Percentiles rank a stretch among this genome's conserved stretches.
phyloP scores from a whole-genome alignment of 2,329 filamentous ascomycete genomes.

The Capronia coronata region DNA sequence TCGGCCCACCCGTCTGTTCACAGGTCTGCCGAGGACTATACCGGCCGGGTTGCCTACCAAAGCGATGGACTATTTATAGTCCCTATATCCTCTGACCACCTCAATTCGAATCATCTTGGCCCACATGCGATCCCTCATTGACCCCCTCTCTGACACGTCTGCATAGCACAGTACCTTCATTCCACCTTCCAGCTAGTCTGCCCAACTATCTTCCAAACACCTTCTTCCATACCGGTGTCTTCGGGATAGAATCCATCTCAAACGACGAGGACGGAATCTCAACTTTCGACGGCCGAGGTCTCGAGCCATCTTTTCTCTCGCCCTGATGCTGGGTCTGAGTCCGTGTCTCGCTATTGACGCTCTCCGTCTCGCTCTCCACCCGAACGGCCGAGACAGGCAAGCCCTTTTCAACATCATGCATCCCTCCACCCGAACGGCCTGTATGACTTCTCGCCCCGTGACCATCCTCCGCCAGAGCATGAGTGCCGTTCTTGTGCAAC shows the following conservation, averaged over 20 bases:
- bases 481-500: constrained; percentile 9
- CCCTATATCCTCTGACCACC: no score
- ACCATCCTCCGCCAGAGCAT: not conserved
- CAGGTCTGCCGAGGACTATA: no score
- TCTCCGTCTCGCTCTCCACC: constrained; percentile 2
- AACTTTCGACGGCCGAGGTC: not conserved
- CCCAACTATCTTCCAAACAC: constrained; percentile 21
- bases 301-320: not conserved
- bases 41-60: no score
- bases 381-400: constrained; percentile 4
- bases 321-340: no score
- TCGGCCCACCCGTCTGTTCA: no score
- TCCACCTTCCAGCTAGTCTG: not conserved
- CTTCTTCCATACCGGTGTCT: constrained; percentile 26
- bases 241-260: constrained; percentile 22
- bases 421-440: not conserved
- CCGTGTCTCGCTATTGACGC: not conserved
- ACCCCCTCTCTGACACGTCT: no score
- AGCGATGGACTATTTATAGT: no score
- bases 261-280: constrained; percentile 9
- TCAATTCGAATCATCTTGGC: no score
- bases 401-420: constrained; percentile 17
- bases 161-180: not conserved
- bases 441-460: not conserved
- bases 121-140: no score